Conservation (phyloP, 768 basidiomycete species). For the Amanita jacksonii region DNA sequence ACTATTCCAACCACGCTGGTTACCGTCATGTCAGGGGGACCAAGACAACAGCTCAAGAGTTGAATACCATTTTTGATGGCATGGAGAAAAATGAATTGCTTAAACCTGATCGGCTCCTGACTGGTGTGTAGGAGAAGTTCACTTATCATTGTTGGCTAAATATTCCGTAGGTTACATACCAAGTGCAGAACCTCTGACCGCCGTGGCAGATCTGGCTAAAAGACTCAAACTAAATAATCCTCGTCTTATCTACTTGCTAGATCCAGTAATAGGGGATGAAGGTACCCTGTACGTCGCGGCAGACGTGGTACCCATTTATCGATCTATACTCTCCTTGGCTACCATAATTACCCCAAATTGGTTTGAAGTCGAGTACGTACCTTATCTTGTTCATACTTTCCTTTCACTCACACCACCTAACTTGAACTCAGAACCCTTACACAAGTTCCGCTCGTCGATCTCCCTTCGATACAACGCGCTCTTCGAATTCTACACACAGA, state of each 20-base stretch:
- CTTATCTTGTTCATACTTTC: constrained; percentile 18
- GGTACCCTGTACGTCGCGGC: constrained; percentile 83
- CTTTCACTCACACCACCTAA: constrained; percentile 2
- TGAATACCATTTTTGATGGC: constrained; percentile 61
- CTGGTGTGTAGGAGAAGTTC: constrained; percentile 36
- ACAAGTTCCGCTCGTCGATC: constrained; percentile 54
- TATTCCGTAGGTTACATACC: constrained; percentile 69
- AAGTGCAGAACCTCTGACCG: constrained; percentile 64
- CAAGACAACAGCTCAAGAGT: constrained; percentile 66
- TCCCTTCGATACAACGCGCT: constrained; percentile 56
- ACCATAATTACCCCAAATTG: constrained; percentile 96
- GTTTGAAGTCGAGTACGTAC: constrained; percentile 84
- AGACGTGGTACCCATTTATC: constrained; percentile 83
- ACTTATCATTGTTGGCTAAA: background rate
- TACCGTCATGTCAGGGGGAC: constrained; percentile 79
- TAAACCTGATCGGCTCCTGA: constrained; percentile 63
- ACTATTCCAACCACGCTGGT: constrained; percentile 92
- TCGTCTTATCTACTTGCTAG: constrained; percentile 74
- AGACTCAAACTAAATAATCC: constrained; percentile 52
- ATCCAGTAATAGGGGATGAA: constrained; percentile 94
- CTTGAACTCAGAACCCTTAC: constrained; percentile 75
- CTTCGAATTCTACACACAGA: constrained; percentile 66
- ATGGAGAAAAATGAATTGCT: constrained; percentile 76
- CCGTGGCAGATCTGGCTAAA: constrained; percentile 51
- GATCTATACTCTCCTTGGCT: constrained; percentile 67